phyloP scores from a whole-genome alignment of 1,284 basidiomycete species.

The Xanthoconium separans region DNA sequence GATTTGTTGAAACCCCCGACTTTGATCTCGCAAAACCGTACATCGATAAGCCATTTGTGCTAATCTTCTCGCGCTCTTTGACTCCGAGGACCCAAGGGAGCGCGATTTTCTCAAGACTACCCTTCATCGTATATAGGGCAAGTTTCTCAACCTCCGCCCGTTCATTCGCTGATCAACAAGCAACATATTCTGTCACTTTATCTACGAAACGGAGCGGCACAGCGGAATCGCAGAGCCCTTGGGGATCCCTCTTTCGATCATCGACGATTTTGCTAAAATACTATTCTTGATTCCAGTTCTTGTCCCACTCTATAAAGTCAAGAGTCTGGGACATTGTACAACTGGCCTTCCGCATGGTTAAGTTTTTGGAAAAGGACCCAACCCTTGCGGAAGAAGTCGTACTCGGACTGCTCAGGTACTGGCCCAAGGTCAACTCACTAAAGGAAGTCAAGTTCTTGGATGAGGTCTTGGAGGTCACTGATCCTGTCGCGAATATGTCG shows the following conservation, averaged over 20 bases:
- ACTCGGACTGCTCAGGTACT: conserved; percentile 91
- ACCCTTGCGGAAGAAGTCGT: conserved; percentile 94
- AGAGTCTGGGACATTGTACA: conserved; percentile 97
- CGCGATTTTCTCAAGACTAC: conserved; percentile 99
- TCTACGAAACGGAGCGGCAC: conserved; percentile 98
- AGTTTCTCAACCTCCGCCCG: conserved; percentile 97
- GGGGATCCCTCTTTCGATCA: conserved; percentile 98
- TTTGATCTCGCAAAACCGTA: conserved; percentile 98
- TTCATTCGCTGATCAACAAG: conserved; percentile 99
- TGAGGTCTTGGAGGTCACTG: conserved; percentile 98
- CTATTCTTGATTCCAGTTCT: conserved; percentile 93
- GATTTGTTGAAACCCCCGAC: conserved; percentile 97
- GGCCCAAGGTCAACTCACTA: conserved; percentile 99
- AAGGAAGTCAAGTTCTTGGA: conserved; percentile 99
- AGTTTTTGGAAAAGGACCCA: conserved; percentile 98
- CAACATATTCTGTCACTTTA: conserved; percentile 99
- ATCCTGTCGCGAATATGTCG: conserved; percentile 96
- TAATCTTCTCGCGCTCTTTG: conserved; percentile 98
- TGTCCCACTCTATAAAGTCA: conserved; percentile 97
- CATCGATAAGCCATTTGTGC: conserved; percentile 95
- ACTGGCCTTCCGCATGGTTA: conserved; percentile 97
- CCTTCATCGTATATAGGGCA: conserved; percentile 98
- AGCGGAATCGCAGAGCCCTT: conserved; percentile 98
- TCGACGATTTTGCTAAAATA: conserved; percentile 99
- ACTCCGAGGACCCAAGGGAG: conserved; percentile 98